A percentile compares a stretch with the other conserved stretches of the same genome.
Evolutionary conservation across 2,329 filamentous ascomycete species (phyloP).

Genomic region (Ophiostoma quercus): DNA sequence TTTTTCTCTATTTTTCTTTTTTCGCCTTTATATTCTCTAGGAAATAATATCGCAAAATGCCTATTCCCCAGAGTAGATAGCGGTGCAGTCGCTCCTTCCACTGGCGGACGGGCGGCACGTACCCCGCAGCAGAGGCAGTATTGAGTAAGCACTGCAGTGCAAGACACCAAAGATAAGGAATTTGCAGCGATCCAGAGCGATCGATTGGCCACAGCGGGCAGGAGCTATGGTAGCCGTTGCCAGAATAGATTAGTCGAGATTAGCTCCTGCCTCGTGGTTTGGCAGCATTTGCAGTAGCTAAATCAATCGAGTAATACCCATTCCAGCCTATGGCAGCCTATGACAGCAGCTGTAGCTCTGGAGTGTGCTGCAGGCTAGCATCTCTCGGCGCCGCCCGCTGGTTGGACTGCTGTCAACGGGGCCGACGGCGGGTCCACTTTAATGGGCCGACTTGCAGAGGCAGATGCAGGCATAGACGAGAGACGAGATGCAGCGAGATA

Average conservation of each 20-base stretch:
- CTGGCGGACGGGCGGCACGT: conserved; percentile 14
- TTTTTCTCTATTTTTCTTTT: conserved; percentile 3
- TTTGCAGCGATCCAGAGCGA: conserved; percentile 7
- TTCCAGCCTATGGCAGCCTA: not conserved
- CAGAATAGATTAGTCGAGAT: conserved; percentile 8
- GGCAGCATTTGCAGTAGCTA: not conserved
- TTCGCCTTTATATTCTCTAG: not conserved
- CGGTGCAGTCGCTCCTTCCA: conserved; percentile 6
- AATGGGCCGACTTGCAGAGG: not conserved
- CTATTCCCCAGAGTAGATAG: not conserved
- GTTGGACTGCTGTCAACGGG: not conserved
- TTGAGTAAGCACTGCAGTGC: not conserved
- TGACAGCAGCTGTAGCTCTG: not conserved
- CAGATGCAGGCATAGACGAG: not conserved
- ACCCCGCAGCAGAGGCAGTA: conserved; percentile 6
- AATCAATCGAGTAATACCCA: not conserved
- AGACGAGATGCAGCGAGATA: not conserved
- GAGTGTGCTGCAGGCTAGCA: not conserved
- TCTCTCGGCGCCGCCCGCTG: conserved; percentile 6
- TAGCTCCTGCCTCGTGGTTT: conserved; percentile 9
- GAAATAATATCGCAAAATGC: not conserved
- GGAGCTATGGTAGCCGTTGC: conserved; percentile 1
- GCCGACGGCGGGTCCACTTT: not conserved
- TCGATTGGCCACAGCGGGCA: not conserved
- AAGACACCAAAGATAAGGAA: not conserved